Conservation (phyloP, 352 stramenopile species). For the Pythium insidiosum region DNA sequence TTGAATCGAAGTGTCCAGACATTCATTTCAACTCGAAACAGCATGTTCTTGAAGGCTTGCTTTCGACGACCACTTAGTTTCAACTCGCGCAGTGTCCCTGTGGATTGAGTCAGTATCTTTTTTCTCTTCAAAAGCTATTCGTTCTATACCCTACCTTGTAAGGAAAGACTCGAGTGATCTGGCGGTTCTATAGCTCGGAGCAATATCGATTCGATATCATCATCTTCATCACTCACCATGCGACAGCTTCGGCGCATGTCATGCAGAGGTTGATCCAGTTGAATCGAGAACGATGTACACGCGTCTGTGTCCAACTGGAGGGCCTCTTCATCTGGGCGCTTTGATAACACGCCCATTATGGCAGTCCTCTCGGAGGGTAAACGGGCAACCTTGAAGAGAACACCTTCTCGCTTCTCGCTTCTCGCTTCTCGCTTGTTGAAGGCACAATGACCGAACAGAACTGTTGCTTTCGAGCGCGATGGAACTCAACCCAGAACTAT, state of each 20-base stretch:
- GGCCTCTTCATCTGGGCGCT: too few relatives aligned
- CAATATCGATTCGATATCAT: constrained; percentile 15
- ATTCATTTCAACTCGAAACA: constrained; percentile 26
- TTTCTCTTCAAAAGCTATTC: neutral
- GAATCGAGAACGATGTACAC: too few relatives aligned
- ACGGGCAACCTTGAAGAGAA: too few relatives aligned
- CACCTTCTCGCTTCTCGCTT: constrained; percentile 23
- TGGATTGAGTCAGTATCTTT: too few relatives aligned
- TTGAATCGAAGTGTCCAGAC: constrained; percentile 29
- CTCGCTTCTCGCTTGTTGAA: constrained; percentile 21
- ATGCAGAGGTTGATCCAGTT: too few relatives aligned
- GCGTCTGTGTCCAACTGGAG: too few relatives aligned
- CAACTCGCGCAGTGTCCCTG: constrained; percentile 23
- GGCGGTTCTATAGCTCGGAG: constrained; percentile 23
- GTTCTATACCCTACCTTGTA: constrained; percentile 9
- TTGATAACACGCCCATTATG: too few relatives aligned
- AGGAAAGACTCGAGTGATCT: constrained; percentile 18
- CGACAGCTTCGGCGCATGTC: too few relatives aligned
- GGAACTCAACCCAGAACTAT: too few relatives aligned
- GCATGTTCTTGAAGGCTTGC: constrained; percentile 27
- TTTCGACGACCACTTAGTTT: constrained; percentile 22
- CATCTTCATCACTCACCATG: neutral
- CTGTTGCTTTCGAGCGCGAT: too few relatives aligned
- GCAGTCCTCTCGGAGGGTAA: too few relatives aligned
- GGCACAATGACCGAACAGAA: too few relatives aligned